Percentiles rank a stretch among this genome's conserved stretches.
Evolutionary conservation across 495 filamentous ascomycete species (phyloP).

Genomic region (Penicillium simplicissimum): DNA sequence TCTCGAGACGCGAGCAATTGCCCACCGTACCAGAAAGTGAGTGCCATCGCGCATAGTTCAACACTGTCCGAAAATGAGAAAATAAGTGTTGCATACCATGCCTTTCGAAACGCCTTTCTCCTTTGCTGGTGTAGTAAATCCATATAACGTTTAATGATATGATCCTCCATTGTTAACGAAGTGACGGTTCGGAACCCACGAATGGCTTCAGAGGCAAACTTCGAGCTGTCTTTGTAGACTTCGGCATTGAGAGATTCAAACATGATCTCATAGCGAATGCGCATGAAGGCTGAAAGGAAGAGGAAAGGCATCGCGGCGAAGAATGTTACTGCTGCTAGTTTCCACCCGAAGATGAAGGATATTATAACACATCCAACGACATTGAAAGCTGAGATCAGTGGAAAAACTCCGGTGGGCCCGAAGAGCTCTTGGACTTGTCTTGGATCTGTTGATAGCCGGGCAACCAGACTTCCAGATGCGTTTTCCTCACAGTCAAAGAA

Average conservation of each 20-base stretch:
- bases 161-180: background rate
- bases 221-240: background rate
- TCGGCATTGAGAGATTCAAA: background rate
- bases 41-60: constrained; percentile 54
- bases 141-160: background rate
- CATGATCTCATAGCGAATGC: background rate
- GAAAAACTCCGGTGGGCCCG: background rate
- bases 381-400: background rate
- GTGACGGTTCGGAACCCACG: background rate
- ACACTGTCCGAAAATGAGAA: constrained; percentile 44
- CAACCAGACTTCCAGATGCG: background rate
- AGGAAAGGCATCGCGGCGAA: background rate
- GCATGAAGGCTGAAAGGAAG: background rate
- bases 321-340: background rate
- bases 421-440: background rate
- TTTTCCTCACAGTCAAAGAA: background rate
- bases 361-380: background rate
- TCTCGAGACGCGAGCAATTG: constrained; percentile 52
- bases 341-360: background rate
- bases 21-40: constrained; percentile 63
- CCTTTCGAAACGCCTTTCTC: constrained; percentile 39
- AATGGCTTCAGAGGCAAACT: background rate
- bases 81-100: constrained; percentile 43
- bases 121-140: background rate
- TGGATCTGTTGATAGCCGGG: background rate